phyloP scores from a whole-genome alignment of 2,329 filamentous ascomycete genomes.

The Emergomyces orientalis region DNA sequence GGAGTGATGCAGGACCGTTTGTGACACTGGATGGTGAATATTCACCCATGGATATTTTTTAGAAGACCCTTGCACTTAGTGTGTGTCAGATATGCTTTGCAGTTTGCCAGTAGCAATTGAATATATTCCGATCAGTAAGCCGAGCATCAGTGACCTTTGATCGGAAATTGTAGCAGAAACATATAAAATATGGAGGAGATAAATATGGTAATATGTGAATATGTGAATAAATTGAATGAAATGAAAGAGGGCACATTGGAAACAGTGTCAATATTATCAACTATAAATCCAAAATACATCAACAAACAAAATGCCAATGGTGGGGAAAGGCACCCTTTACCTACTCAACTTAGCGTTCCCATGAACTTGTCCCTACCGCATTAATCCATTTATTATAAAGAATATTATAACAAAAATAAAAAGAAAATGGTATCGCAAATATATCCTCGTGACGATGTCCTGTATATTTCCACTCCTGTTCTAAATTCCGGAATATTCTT shows the following conservation, averaged over 20 bases:
- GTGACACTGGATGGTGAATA: not conserved
- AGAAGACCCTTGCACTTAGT: no score
- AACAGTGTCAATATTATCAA: not conserved
- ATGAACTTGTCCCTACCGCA: not conserved
- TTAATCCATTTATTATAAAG: not conserved
- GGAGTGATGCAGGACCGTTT: not conserved
- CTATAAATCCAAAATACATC: not conserved
- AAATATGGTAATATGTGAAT: not conserved
- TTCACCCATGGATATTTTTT: not conserved
- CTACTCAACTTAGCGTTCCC: not conserved
- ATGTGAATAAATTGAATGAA: not conserved
- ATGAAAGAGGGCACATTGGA: not conserved
- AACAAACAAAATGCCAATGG: not conserved
- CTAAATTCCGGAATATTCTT: conserved; percentile 2
- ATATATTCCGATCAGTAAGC: not conserved
- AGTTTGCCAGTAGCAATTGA: not conserved
- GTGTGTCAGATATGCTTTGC: no score
- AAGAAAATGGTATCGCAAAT: not conserved
- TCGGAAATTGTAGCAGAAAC: no score
- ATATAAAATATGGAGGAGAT: no score
- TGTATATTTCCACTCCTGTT: not conserved
- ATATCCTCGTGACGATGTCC: not conserved
- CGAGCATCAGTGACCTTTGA: no score
- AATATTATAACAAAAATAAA: not conserved
- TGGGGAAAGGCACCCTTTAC: not conserved